Base-by-base conservation (phyloP, 2,329 filamentous ascomycete genomes). In the Fusarium sacchari region DNA sequence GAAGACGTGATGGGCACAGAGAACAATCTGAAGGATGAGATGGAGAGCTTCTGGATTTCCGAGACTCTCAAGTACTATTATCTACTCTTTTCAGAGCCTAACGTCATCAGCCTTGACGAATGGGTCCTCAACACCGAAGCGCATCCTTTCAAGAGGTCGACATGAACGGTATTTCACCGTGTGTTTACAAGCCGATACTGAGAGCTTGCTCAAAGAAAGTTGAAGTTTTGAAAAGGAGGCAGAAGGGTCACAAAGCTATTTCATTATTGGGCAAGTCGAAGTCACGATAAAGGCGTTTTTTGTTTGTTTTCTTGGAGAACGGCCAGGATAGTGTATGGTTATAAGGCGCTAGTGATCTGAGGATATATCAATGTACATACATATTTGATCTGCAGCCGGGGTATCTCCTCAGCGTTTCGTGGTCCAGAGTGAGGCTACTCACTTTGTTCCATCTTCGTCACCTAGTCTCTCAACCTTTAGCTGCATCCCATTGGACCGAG, bases 1-100 rank as follows among this genome's bases (percentile, higher is more conserved):
- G 82, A 86, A 53, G 89, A 94, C 77, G 92, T 95, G 18, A 82
- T 87, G 30, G 64, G 81, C 3, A 80, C 86, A 18, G 57, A 75
- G 24, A 82, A 86, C 2, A 77, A 77, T 15, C 83, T 86, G 61
- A 80, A 82, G 43, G 89, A 95, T 80, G 85, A 86, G 75, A 95
- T 96, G 93, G 93, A 97, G 84, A 95, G 93, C 78, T 97, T 97
- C 82, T 97, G 95, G 94, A 86, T 94, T 69, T 93, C 93, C 7
- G 95, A 97, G 86, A 97, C 94, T 44, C 85, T 97, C 76, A 98
- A 97, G 85, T 97, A 97, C 80, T 97, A 96, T 75, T 97, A 94
- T 80, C 82, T 97, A 64, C 86, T 97, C 56, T 97, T 93, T 80
- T 90, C 90, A 28, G 82, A 91, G 63, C 91, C 92, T 0, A 85